phyloP scores from a whole-genome alignment of 2,329 filamentous ascomycete genomes.

The Tricladium varicosporioides region DNA sequence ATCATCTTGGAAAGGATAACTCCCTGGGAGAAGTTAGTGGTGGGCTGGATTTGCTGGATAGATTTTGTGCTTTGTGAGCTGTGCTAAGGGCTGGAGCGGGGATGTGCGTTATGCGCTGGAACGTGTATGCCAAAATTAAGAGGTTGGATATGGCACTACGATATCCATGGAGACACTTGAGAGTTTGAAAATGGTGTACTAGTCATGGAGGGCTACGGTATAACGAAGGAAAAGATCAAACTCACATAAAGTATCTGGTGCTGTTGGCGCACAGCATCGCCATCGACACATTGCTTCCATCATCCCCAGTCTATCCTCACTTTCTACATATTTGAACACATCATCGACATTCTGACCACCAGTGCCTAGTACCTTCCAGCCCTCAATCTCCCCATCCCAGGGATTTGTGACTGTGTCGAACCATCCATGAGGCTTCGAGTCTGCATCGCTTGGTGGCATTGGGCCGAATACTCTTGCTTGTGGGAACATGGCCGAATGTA shows the following conservation, averaged over 20 bases:
- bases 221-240: constrained; percentile 19
- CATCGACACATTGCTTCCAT: constrained; percentile 95
- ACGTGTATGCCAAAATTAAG: no score
- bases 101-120: no score
- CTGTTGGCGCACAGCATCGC: constrained; percentile 88
- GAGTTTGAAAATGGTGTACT: no score
- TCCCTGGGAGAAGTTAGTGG: constrained; percentile 55
- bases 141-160: no score
- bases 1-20: constrained; percentile 91
- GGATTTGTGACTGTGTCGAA: constrained; percentile 91
- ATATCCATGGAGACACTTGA: no score
- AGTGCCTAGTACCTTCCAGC: constrained; percentile 82
- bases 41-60: not conserved
- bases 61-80: not conserved
- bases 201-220: not conserved
- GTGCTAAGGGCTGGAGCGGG: no score
- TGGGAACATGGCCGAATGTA: constrained; percentile 91
- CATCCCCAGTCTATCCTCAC: constrained; percentile 75
- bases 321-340: constrained; percentile 85
- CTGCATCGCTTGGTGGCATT: constrained; percentile 33
- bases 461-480: constrained; percentile 66
- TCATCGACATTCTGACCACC: constrained; percentile 94
- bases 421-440: constrained; percentile 60
- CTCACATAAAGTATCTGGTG: constrained; percentile 92
- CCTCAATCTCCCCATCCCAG: constrained; percentile 86